phyloP scores from a whole-genome alignment of 2,329 filamentous ascomycete species.

The Lachnellula hyalina region DNA sequence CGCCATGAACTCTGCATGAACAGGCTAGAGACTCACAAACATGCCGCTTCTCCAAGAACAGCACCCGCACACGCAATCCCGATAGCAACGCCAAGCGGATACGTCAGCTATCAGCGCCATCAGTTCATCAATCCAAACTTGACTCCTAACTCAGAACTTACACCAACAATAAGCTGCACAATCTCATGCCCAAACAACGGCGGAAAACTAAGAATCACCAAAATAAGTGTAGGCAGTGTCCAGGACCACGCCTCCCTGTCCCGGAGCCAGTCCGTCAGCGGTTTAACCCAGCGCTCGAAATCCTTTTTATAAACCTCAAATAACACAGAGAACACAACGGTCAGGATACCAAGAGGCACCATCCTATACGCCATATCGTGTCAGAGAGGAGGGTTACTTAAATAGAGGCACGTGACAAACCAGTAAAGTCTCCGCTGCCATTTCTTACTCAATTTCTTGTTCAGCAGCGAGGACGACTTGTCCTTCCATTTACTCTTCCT shows the following conservation, averaged over 20 bases:
- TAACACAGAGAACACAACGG: slow-evolving; percentile 7
- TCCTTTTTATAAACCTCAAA: slow-evolving; percentile 16
- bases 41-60: slow-evolving; percentile 14
- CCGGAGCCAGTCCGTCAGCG: slow-evolving; percentile 11
- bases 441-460: slow-evolving; percentile 11
- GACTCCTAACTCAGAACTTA: neutral
- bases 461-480: neutral
- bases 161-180: slow-evolving; percentile 14
- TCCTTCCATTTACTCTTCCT: no score
- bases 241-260: slow-evolving; percentile 13
- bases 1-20: neutral
- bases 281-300: slow-evolving; percentile 13
- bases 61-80: slow-evolving; percentile 16
- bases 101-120: slow-evolving; percentile 5
- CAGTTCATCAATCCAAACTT: neutral
- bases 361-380: slow-evolving; percentile 4
- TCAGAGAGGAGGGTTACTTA: neutral
- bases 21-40: slow-evolving; percentile 9
- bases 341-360: slow-evolving; percentile 11
- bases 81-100: slow-evolving; percentile 12
- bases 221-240: slow-evolving; percentile 9
- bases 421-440: slow-evolving; percentile 15
- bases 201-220: slow-evolving; percentile 15
- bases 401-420: neutral
- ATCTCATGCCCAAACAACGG: slow-evolving; percentile 17